A percentile compares a stretch with the other conserved stretches of the same genome.
These are phyloP conservation scores for Claviceps quebecensis DNA, from an alignment of 2,329 filamentous ascomycete species.

Conservation along the genomic window DNA sequence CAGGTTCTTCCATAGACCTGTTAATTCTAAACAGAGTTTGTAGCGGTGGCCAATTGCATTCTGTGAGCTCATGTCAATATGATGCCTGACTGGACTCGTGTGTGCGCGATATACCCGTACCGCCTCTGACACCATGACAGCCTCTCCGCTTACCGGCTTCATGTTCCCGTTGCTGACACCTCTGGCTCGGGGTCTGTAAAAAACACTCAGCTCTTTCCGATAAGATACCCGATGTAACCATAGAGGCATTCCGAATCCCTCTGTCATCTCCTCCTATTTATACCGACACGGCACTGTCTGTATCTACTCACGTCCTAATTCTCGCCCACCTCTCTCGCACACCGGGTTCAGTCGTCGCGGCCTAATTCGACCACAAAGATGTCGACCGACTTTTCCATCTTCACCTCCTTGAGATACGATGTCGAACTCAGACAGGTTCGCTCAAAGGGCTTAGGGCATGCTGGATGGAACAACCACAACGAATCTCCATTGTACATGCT, in stretches of 20 bases:
- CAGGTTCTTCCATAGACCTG: no score
- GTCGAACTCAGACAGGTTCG: slow-evolving; percentile 34
- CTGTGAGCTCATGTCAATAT: not conserved
- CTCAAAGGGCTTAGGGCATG: slow-evolving; percentile 22
- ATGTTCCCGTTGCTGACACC: no score
- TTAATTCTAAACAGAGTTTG: no score
- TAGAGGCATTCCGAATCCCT: no score
- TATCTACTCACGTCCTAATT: no score
- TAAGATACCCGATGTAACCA: no score
- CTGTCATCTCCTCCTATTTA: no score
- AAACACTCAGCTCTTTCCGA: no score
- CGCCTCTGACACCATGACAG: not conserved
- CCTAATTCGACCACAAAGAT: slow-evolving; percentile 11
- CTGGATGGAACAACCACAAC: slow-evolving; percentile 38
- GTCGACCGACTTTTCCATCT: slow-evolving; percentile 41
- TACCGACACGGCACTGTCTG: no score
- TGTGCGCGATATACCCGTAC: not conserved
- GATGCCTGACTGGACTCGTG: not conserved
- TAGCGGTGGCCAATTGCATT: slow-evolving; percentile 3
- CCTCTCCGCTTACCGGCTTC: not conserved
- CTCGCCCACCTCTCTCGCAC: not conserved
- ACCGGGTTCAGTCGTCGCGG: not conserved
- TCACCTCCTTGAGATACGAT: slow-evolving; percentile 63
- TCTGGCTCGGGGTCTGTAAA: no score
- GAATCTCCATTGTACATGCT: slow-evolving; percentile 65